Evolutionary conservation across 1,284 basidiomycete genomes (phyloP).

Genomic region (Naganishia sp.): DNA sequence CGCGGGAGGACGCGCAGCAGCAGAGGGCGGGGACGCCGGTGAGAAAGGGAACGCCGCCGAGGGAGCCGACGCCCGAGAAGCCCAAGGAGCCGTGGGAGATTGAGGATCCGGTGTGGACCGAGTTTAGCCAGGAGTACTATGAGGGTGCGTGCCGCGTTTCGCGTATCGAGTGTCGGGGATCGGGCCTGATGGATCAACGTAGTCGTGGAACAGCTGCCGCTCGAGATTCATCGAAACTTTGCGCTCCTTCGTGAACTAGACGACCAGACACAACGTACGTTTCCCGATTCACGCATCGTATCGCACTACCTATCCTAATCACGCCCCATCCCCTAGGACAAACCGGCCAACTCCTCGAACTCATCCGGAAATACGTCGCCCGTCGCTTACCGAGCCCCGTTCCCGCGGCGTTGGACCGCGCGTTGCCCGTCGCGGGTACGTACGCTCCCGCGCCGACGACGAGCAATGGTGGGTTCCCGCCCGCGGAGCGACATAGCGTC

Average conservation of each 20-base stretch:
- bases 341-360: conserved; percentile 42
- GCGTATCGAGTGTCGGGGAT: neutral
- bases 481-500: no score
- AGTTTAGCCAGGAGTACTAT: conserved; percentile 35
- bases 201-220: conserved; percentile 83
- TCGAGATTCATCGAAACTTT: conserved; percentile 78
- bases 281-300: neutral
- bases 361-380: conserved; percentile 45
- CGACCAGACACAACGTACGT: conserved; percentile 66
- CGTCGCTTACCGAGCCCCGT: conserved; percentile 30
- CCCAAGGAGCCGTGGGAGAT: conserved; percentile 22
- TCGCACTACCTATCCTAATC: neutral
- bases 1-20: neutral
- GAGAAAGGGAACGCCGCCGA: neutral
- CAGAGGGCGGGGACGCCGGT: neutral
- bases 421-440: conserved; percentile 8
- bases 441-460: neutral
- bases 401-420: conserved; percentile 6
- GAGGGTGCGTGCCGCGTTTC: conserved; percentile 23
- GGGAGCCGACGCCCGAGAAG: neutral
- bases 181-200: neutral
- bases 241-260: conserved; percentile 79
- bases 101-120: conserved; percentile 33
- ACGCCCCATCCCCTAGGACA: conserved; percentile 40
- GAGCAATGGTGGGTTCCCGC: neutral